Percentiles rank a stretch among this genome's conserved stretches.
phyloP scores from a whole-genome alignment of 495 filamentous ascomycete genomes.

The Tuber microsphaerosporum region DNA sequence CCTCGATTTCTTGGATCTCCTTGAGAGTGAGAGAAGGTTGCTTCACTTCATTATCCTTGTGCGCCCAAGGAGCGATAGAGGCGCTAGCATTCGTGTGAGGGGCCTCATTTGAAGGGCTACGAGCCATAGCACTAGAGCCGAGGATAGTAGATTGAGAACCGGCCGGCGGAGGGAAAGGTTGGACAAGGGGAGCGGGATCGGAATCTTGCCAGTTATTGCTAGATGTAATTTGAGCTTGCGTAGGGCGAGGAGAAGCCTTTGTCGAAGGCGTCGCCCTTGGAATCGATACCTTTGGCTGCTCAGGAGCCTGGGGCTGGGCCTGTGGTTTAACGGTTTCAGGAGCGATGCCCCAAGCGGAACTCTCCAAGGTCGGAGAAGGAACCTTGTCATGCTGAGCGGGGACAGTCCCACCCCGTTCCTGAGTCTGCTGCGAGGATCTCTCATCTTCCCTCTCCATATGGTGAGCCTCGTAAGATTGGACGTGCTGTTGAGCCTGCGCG shows the following conservation, averaged over 20 bases:
- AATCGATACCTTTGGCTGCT: constrained; percentile 29
- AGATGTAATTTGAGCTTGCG: constrained; percentile 46
- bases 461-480: constrained; percentile 30
- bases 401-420: constrained; percentile 8
- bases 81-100: constrained; percentile 46
- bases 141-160: constrained; percentile 20
- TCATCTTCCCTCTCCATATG: constrained; percentile 26
- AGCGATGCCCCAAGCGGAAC: background rate
- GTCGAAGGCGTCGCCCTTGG: constrained; percentile 26
- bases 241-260: constrained; percentile 51
- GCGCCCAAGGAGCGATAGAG: constrained; percentile 88
- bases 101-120: constrained; percentile 49
- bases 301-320: constrained; percentile 19
- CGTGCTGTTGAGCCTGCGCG: constrained; percentile 37
- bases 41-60: constrained; percentile 59
- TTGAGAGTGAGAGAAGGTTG: constrained; percentile 89
- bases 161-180: constrained; percentile 40
- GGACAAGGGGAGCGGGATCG: constrained; percentile 32
- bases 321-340: constrained; percentile 10
- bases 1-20: constrained; percentile 94
- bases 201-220: constrained; percentile 26
- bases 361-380: background rate
- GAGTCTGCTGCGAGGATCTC: constrained; percentile 36
- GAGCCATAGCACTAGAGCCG: constrained; percentile 19
- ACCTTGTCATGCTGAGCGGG: background rate